Evolutionary conservation across 2,329 filamentous ascomycete genomes (phyloP).

Genomic region (Diaporthe ilicicola): DNA sequence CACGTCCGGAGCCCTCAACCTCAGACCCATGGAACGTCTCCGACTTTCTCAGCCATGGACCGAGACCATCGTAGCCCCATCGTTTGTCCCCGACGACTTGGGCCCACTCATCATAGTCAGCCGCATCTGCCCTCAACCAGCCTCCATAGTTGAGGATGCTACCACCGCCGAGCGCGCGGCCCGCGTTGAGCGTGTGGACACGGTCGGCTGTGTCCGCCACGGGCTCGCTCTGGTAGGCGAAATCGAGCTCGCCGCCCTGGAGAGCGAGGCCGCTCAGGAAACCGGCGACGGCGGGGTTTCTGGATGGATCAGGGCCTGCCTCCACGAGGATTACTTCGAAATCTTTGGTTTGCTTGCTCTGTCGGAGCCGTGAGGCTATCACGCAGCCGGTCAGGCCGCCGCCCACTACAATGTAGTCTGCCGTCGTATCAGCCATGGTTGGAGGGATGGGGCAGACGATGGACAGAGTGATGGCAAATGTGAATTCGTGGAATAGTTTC

Average conservation of each 20-base stretch:
- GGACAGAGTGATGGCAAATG: too few relatives aligned
- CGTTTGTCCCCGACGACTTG: constrained; percentile 44
- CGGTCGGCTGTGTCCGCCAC: constrained; percentile 34
- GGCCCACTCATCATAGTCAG: constrained; percentile 39
- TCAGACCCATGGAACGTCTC: too few relatives aligned
- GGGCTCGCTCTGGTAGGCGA: constrained; percentile 37
- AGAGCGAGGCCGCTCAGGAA: constrained; percentile 39
- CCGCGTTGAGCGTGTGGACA: constrained; percentile 35
- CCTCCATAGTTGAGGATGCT: constrained; percentile 40
- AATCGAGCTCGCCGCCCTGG: constrained; percentile 37
- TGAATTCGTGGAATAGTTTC: too few relatives aligned
- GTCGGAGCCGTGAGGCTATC: constrained; percentile 39
- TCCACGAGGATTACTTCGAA: constrained; percentile 38
- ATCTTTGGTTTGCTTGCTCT: constrained; percentile 33
- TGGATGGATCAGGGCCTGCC: constrained; percentile 38
- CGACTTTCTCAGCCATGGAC: constrained; percentile 54
- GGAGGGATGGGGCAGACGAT: too few relatives aligned
- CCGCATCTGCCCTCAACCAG: constrained; percentile 39
- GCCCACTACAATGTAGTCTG: constrained; percentile 41
- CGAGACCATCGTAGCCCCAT: constrained; percentile 56
- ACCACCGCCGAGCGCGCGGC: constrained; percentile 40
- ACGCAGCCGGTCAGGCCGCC: constrained; percentile 39
- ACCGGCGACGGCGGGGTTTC: constrained; percentile 34
- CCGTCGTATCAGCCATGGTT: too few relatives aligned
- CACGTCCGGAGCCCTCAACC: too few relatives aligned